These are phyloP conservation scores for Cyberlindnera maritima DNA, from an alignment of 805 yeast species.

Conservation along the genomic window DNA sequence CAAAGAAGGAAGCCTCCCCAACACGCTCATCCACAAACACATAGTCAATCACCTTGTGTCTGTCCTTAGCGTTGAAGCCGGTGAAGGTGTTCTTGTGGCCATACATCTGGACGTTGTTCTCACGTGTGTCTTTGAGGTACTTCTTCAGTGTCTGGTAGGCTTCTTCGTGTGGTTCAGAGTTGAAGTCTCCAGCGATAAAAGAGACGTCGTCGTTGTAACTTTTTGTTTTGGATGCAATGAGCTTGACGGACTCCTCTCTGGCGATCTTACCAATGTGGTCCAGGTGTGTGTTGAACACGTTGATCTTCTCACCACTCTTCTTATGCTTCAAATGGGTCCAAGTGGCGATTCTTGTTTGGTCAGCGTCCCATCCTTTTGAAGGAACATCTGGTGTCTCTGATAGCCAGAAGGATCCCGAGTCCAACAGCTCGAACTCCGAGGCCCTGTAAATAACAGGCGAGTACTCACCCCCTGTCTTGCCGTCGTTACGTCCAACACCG, in stretches of 20 bases:
- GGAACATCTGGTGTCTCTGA: constrained; percentile 54
- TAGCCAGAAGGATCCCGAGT: constrained; percentile 49
- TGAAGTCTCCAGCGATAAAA: constrained; percentile 56
- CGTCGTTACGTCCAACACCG: constrained; percentile 53
- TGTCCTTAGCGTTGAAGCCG: constrained; percentile 39
- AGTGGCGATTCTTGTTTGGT: constrained; percentile 37
- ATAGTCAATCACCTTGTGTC: constrained; percentile 33
- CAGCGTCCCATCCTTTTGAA: constrained; percentile 51
- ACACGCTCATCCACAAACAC: constrained; percentile 23
- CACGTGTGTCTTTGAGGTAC: constrained; percentile 37
- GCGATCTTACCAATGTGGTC: constrained; percentile 48
- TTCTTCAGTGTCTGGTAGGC: constrained; percentile 38
- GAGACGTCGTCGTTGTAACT: constrained; percentile 35
- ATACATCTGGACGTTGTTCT: constrained; percentile 31
- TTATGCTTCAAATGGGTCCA: constrained; percentile 30
- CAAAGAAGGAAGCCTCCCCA: constrained; percentile 28
- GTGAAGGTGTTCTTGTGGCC: constrained; percentile 47
- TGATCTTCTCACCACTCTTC: constrained; percentile 21
- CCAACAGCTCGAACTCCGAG: constrained; percentile 36
- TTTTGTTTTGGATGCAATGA: constrained; percentile 38
- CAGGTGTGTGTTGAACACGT: constrained; percentile 46
- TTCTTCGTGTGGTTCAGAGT: constrained; percentile 44
- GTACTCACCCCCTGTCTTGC: constrained; percentile 46
- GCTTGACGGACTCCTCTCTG: constrained; percentile 42
- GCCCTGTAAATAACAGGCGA: constrained; percentile 44